phyloP scores from a whole-genome alignment of 169 alveolate genomes.

The Cyclospora cayetanensis region DNA sequence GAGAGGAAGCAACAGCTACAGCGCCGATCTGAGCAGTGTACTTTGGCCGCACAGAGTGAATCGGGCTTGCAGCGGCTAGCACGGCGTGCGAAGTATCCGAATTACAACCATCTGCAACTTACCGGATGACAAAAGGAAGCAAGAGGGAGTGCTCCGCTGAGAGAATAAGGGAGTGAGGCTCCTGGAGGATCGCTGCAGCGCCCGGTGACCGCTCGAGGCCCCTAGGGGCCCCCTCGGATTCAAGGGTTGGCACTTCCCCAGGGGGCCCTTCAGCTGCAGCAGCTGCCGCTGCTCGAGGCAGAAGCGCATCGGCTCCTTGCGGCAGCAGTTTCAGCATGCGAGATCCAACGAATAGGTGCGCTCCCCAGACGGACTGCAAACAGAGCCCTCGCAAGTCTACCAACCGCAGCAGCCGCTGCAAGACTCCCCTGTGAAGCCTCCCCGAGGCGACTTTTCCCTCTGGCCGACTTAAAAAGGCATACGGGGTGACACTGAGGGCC shows the following conservation, averaged over 20 bases:
- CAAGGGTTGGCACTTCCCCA: slow-evolving; percentile 3
- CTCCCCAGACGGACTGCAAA: background rate
- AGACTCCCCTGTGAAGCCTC: background rate
- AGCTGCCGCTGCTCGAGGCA: background rate
- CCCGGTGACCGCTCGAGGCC: background rate
- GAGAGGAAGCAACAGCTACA: background rate
- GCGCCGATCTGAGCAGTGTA: too few relatives aligned
- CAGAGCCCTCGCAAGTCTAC: background rate
- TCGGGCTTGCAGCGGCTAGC: too few relatives aligned
- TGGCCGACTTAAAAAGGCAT: background rate
- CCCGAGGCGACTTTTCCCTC: background rate
- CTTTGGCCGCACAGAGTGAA: too few relatives aligned
- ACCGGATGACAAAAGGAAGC: background rate
- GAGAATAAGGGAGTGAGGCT: background rate
- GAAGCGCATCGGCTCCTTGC: background rate
- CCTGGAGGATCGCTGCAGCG: background rate
- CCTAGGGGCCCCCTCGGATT: background rate
- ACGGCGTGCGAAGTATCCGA: too few relatives aligned
- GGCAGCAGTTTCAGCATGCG: background rate
- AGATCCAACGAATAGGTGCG: background rate
- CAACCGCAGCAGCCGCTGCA: background rate
- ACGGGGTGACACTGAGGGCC: background rate
- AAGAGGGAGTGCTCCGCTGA: background rate
- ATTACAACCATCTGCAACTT: background rate
- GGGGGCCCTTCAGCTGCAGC: slow-evolving; percentile 26